Percentiles rank a stretch among this genome's conserved stretches.
Evolutionary conservation across 345 rosid species (phyloP).

Genomic region (Dimocarpus longan): DNA sequence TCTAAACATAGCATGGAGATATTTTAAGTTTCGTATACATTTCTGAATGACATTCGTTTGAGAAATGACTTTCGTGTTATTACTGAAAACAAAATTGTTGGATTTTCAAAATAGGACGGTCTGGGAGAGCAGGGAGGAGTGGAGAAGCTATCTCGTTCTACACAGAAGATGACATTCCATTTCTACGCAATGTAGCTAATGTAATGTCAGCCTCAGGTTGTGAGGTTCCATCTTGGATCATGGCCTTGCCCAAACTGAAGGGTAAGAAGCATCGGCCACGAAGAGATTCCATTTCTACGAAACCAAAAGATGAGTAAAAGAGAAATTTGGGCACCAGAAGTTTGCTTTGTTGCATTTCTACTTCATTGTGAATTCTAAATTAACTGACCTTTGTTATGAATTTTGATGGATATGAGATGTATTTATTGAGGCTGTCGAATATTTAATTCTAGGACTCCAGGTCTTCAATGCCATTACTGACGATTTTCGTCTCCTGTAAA

Average conservation of each 20-base stretch:
- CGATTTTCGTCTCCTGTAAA: neutral
- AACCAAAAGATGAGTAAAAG: conserved; percentile 43
- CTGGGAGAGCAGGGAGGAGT: conserved; percentile 89
- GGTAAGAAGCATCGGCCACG: conserved; percentile 85
- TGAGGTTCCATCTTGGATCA: conserved; percentile 88
- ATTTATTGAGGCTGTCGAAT: neutral
- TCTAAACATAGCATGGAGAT: neutral
- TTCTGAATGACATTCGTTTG: too few species aligned
- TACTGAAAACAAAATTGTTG: conserved; percentile 13
- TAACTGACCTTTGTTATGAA: neutral
- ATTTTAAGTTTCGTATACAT: too few species aligned
- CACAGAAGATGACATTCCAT: conserved; percentile 79
- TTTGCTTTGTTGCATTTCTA: neutral
- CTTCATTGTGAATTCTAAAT: neutral
- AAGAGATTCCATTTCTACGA: conserved; percentile 71
- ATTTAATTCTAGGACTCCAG: neutral
- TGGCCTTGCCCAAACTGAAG: conserved; percentile 61
- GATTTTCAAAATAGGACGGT: conserved; percentile 55
- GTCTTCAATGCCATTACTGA: neutral
- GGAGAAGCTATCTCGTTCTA: conserved; percentile 90
- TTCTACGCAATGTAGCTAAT: conserved; percentile 80
- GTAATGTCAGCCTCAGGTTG: conserved; percentile 85
- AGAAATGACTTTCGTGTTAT: neutral
- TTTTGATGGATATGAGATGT: neutral
- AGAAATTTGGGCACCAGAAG: neutral